Evolutionary conservation across 192 early-diverging fungal species (phyloP).

Genomic region (Mortierella alpina): DNA sequence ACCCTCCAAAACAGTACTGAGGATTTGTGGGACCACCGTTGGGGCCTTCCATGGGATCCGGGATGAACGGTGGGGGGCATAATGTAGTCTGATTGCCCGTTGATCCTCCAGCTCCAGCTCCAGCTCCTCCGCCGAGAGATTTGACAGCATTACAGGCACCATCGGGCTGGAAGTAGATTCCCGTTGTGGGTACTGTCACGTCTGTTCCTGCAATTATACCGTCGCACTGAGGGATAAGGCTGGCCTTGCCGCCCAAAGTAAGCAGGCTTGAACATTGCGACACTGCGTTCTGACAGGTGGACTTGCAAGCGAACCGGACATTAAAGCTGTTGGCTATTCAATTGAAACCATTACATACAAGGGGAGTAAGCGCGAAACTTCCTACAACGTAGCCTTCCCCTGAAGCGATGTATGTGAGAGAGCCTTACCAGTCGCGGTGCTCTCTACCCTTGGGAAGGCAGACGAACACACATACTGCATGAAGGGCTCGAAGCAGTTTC

Average conservation of each 20-base stretch:
- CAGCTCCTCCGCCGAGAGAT: not conserved
- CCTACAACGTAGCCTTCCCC: not conserved
- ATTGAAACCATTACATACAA: not conserved
- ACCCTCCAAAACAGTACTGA: conserved; percentile 51
- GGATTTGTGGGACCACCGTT: conserved; percentile 20
- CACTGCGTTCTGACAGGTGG: conserved; percentile 18
- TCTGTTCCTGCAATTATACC: conserved; percentile 3
- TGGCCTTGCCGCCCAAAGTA: conserved; percentile 1
- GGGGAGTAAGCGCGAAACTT: not conserved
- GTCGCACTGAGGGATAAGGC: conserved; percentile 14
- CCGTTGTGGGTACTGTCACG: not conserved
- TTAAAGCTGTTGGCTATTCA: conserved; percentile 9
- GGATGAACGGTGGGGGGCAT: conserved; percentile 53
- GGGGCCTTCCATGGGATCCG: conserved; percentile 15
- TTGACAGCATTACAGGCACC: conserved; percentile 10
- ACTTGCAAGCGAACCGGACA: conserved; percentile 43
- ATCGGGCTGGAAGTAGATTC: conserved; percentile 34
- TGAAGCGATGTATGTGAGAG: not conserved
- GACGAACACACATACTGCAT: conserved; percentile 30
- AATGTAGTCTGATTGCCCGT: conserved; percentile 9
- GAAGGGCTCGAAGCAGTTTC: conserved; percentile 12
- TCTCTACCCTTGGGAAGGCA: conserved; percentile 27
- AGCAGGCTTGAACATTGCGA: conserved; percentile 1
- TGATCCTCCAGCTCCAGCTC: not conserved
- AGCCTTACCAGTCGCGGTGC: conserved; percentile 1